A percentile compares a stretch with the other conserved stretches of the same genome.
Evolutionary conservation across 345 rosid species (phyloP).

Genomic region (Cardiospermum halicacabum): DNA sequence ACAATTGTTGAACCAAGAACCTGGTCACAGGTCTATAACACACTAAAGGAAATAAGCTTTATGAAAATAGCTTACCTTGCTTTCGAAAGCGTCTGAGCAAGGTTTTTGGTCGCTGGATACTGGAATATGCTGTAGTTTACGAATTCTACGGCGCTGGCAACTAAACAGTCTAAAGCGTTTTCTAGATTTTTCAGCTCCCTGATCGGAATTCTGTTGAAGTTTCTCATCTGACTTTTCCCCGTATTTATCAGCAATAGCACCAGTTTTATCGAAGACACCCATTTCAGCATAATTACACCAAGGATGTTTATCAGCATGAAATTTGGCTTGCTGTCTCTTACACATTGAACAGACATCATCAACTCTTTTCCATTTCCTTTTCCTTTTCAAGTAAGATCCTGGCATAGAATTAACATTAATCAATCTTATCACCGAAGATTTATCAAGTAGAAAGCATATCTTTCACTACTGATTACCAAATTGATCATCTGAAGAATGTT

Average conservation of each 20-base stretch:
- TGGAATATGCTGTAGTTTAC: constrained; percentile 14
- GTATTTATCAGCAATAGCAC: constrained; percentile 5
- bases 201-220: constrained; percentile 11
- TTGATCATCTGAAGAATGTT: constrained; percentile 14
- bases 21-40: neutral
- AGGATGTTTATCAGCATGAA: constrained; percentile 1
- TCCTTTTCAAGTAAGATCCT: too few species aligned
- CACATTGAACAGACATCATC: constrained; percentile 11
- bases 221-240: constrained; percentile 8
- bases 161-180: constrained; percentile 31
- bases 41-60: constrained; percentile 21
- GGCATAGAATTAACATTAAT: neutral
- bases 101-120: constrained; percentile 8
- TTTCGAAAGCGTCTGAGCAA: neutral
- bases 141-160: constrained; percentile 35
- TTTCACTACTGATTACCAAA: constrained; percentile 19
- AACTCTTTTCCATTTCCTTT: constrained; percentile 29
- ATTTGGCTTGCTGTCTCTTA: constrained; percentile 19
- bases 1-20: neutral
- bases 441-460: neutral
- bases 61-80: constrained; percentile 12
- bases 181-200: constrained; percentile 10
- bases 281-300: neutral
- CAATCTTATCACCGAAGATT: neutral
- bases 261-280: neutral